Conservation (phyloP, 2,329 filamentous ascomycete genomes). For the Penicillium fuscoglaucum region DNA sequence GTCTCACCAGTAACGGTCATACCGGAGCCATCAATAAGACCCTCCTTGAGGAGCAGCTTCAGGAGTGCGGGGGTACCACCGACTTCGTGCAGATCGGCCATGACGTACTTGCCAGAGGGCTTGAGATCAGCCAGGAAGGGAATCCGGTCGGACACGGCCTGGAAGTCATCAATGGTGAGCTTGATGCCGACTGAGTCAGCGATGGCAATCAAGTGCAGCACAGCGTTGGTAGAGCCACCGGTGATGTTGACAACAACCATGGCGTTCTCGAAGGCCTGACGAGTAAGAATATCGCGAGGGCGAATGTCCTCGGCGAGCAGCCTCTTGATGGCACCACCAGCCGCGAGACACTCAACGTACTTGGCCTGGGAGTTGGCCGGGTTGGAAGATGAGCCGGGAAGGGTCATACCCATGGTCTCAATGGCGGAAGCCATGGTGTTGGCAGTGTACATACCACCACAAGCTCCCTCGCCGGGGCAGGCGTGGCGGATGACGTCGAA, state of each 20-base stretch:
- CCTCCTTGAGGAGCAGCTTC: conserved; percentile 60
- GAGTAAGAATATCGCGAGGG: conserved; percentile 75
- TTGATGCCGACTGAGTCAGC: conserved; percentile 79
- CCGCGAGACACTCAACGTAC: conserved; percentile 67
- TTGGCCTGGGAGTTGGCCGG: conserved; percentile 74
- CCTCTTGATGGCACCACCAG: conserved; percentile 72
- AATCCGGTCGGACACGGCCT: conserved; percentile 73
- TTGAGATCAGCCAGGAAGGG: conserved; percentile 82
- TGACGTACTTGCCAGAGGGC: conserved; percentile 68
- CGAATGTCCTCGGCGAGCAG: conserved; percentile 74
- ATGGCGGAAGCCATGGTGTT: conserved; percentile 76
- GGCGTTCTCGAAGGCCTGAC: conserved; percentile 79
- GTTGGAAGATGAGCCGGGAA: conserved; percentile 79
- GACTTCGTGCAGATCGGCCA: conserved; percentile 58
- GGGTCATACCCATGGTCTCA: conserved; percentile 71
- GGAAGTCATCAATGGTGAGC: conserved; percentile 83
- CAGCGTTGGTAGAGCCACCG: conserved; percentile 81
- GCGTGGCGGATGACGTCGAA: conserved; percentile 94
- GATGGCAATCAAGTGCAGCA: conserved; percentile 81
- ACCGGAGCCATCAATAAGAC: conserved; percentile 59
- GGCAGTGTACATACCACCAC: conserved; percentile 81
- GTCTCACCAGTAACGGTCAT: conserved; percentile 63
- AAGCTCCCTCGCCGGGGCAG: conserved; percentile 80
- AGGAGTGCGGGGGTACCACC: conserved; percentile 60
- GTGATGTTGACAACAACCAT: conserved; percentile 82